Conservation (phyloP, 78 protist genomes). For the Chrysochromulina parva region DNA sequence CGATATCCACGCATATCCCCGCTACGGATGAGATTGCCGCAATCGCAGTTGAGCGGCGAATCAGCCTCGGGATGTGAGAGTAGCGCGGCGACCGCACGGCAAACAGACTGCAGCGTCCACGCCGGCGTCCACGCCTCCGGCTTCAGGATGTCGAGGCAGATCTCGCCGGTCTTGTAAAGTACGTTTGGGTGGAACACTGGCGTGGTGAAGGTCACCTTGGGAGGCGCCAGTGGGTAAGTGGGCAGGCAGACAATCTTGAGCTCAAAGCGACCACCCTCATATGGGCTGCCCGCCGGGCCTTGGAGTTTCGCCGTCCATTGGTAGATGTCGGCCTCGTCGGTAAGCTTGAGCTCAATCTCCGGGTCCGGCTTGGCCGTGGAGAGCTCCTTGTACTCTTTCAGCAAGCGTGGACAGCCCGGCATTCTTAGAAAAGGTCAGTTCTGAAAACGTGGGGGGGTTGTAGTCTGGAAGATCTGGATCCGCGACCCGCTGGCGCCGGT, state of each 20-base stretch:
- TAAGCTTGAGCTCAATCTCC: background rate
- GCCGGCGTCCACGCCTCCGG: constrained; percentile 25
- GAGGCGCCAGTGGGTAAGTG: constrained; percentile 2
- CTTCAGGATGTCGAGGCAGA: constrained; percentile 34
- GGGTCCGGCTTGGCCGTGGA: background rate
- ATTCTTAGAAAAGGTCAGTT: no score
- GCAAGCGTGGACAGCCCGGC: background rate
- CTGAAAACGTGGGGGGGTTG: no score
- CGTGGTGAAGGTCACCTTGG: background rate
- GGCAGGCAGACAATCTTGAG: background rate
- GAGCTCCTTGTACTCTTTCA: constrained; percentile 9
- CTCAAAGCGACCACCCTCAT: constrained; percentile 8
- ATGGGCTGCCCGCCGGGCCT: background rate
- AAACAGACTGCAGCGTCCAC: constrained; percentile 9
- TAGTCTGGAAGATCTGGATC: no score
- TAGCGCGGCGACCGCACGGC: constrained; percentile 15
- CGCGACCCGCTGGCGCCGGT: no score
- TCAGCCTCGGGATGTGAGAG: constrained; percentile 5
- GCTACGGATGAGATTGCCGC: constrained; percentile 17
- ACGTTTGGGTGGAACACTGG: constrained; percentile 26
- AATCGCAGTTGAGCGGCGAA: constrained; percentile 37
- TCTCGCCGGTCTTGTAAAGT: constrained; percentile 19
- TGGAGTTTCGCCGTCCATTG: background rate
- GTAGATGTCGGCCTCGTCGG: background rate
- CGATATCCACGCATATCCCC: constrained; percentile 19